Evolutionary conservation across 176 grass and related monocot species (phyloP).

Genomic region (Stipa capillata): DNA sequence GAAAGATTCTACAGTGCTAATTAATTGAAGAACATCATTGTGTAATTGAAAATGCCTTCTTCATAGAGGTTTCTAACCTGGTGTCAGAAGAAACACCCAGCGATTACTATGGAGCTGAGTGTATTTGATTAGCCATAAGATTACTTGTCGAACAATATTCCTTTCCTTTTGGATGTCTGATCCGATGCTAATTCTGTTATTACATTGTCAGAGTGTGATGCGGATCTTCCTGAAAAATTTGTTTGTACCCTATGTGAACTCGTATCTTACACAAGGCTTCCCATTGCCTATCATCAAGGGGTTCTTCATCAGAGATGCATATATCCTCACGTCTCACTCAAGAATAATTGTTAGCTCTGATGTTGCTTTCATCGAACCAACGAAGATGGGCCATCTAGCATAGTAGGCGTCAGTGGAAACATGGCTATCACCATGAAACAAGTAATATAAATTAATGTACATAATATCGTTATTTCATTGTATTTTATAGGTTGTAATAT

Average conservation of each 20-base stretch:
- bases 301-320: conserved; percentile 63
- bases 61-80: not conserved
- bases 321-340: conserved; percentile 53
- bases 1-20: not conserved
- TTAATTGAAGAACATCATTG: not conserved
- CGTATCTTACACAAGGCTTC: conserved; percentile 56
- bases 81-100: not conserved
- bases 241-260: conserved; percentile 81
- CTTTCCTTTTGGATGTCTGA: conserved; percentile 1
- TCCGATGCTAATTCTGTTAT: conserved; percentile 1
- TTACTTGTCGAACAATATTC: not conserved
- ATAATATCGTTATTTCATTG: not conserved
- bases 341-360: conserved; percentile 66
- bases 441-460: not conserved
- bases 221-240: conserved; percentile 55
- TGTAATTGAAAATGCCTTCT: not conserved
- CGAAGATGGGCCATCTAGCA: not conserved
- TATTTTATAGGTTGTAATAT: not conserved
- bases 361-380: conserved; percentile 36
- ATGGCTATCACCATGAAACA: not conserved
- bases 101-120: not conserved
- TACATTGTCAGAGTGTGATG: conserved; percentile 35
- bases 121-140: not conserved
- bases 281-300: conserved; percentile 66
- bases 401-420: not conserved